Evolutionary conservation across 768 basidiomycete species (phyloP).

Genomic region (Sarcomyxa edulis): DNA sequence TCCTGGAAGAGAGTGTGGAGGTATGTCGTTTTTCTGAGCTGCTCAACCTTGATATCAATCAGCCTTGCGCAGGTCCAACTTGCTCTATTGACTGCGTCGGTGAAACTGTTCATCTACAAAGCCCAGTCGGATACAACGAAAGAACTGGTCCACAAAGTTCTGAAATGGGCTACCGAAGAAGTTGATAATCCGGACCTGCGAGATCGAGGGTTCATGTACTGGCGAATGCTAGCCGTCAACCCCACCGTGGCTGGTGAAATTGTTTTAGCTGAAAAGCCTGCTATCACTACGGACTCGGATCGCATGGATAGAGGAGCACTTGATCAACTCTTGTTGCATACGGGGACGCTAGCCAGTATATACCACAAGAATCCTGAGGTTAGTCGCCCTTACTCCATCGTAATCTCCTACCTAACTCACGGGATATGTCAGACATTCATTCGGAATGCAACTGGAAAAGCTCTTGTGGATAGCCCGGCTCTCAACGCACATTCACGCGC

Average conservation of each 20-base stretch:
- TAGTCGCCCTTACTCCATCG: constrained; percentile 10
- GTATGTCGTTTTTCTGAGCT: constrained; percentile 34
- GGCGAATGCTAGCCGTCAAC: constrained; percentile 94
- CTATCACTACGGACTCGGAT: constrained; percentile 97
- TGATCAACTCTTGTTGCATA: constrained; percentile 91
- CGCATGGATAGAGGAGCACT: constrained; percentile 95
- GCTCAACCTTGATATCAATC: not conserved
- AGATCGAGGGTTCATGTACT: constrained; percentile 99
- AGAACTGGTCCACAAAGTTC: constrained; percentile 86
- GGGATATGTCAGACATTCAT: constrained; percentile 72
- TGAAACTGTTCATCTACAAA: constrained; percentile 94
- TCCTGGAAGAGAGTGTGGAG: constrained; percentile 92
- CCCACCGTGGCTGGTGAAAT: constrained; percentile 85
- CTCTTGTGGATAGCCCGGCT: constrained; percentile 83
- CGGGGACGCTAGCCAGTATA: constrained; percentile 90
- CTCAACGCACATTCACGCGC: constrained; percentile 77
- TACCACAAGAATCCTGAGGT: constrained; percentile 98
- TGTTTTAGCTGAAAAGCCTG: constrained; percentile 88
- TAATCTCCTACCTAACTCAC: constrained; percentile 4
- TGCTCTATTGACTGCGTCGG: constrained; percentile 87
- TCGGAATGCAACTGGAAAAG: constrained; percentile 79
- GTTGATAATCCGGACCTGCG: constrained; percentile 97
- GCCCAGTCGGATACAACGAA: constrained; percentile 78
- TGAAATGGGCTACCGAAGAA: constrained; percentile 97
- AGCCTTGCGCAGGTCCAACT: constrained; percentile 97